A percentile compares a stretch with the other conserved stretches of the same genome.
These are phyloP conservation scores for Gyrodon lividus DNA, from an alignment of 768 basidiomycete species.

Conservation along the genomic window DNA sequence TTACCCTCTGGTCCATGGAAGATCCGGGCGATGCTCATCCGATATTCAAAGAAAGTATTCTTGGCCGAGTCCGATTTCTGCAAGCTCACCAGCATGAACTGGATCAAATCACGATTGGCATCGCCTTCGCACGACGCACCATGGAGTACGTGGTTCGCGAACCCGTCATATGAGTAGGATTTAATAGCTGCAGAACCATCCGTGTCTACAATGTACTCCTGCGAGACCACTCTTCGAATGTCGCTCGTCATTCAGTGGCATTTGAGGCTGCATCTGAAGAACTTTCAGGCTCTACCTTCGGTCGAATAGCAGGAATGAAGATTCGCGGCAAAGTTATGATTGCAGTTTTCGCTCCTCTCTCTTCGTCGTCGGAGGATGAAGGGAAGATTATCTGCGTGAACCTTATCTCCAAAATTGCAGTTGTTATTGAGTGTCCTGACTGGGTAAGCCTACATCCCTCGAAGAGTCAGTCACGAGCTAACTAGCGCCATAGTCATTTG, in stretches of 20 bases:
- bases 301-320: conserved; percentile 19
- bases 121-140: conserved; percentile 14
- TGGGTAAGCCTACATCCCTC: conserved; percentile 13
- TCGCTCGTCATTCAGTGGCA: conserved; percentile 3
- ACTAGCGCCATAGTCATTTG: conserved; percentile 8
- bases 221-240: neutral
- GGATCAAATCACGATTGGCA: conserved; percentile 20
- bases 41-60: conserved; percentile 29
- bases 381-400: conserved; percentile 21
- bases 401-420: conserved; percentile 11
- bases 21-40: conserved; percentile 26
- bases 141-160: conserved; percentile 16
- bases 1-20: conserved; percentile 47
- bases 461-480: neutral
- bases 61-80: conserved; percentile 33
- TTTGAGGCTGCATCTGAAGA: conserved; percentile 19
- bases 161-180: neutral
- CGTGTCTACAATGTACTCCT: conserved; percentile 23
- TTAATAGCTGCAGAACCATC: conserved; percentile 18
- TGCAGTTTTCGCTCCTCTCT: conserved; percentile 9
- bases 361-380: conserved; percentile 2
- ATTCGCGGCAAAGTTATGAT: conserved; percentile 24
- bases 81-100: conserved; percentile 27
- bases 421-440: conserved; percentile 13
- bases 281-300: conserved; percentile 12